Base-by-base conservation (phyloP, 129 eudicot genomes). In the Erigeron canadensis region DNA sequence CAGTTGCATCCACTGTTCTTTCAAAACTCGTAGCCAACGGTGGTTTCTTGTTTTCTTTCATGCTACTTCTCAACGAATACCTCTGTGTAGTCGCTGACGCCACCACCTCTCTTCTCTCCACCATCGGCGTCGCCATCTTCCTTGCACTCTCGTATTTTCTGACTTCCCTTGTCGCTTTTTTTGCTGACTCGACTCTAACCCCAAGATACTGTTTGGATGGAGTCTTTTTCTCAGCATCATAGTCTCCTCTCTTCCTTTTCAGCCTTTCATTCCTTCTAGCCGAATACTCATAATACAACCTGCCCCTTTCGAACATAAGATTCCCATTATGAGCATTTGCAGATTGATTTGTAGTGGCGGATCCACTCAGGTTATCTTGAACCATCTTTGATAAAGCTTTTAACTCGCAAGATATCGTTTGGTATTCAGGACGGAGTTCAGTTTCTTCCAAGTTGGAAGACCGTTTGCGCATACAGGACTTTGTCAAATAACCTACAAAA, bases 191-290 rank as follows among this genome's bases (percentile, higher is more conserved):
- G 47, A 78, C 73, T 56, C 89, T 87, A 23, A 92, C 98, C 44
- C 98, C 95, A 51, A 91, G 91, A 74, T 68, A 74, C 39, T 80
- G 79, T 74, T 79, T 81, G 53, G 88, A 74, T 3, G 69, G 81
- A 0, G 69, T 78, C 48, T 77, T 83, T 83, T 86, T 87, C 65
- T 86, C 92, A 8, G 66, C 77, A 21, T 37, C 84, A 0, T 65
- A 59, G 66, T 78, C 90, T 5, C 85, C 90, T 66, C 83, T 84
- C 77, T 88, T 91, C 21, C 81, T 75, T 84, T 71, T 84, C 73
- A 91, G 75, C 83, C 97, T 83, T 75, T 91, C 97, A 21, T 91
- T 89, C 37, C 97, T 84, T 76, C 81, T 88, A 0, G 93, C 94
- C 0, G 86, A 75, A 47, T 91, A 91, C 63, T 82, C 91, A 6